Evolutionary conservation across 257 asterid genomes (phyloP).

Genomic region (Solanum rostratum): DNA sequence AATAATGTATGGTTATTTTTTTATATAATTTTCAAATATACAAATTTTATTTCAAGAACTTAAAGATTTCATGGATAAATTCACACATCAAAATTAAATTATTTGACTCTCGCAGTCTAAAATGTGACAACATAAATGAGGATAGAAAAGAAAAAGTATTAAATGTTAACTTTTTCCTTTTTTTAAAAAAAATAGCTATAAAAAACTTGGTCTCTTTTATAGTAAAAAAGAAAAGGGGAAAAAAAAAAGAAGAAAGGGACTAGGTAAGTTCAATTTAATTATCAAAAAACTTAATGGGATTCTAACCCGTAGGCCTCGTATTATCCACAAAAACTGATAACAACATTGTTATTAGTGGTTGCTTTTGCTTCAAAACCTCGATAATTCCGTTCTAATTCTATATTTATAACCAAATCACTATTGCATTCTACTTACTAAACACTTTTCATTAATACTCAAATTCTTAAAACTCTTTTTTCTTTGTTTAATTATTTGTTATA

Average conservation of each 20-base stretch:
- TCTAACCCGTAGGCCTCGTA: neutral
- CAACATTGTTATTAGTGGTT: neutral
- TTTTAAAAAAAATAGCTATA: neutral
- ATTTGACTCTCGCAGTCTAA: too few relatives aligned
- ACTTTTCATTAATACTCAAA: neutral
- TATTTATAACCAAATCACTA: neutral
- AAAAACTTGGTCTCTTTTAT: neutral
- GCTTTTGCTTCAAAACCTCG: neutral
- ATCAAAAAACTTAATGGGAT: neutral
- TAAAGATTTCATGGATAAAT: neutral
- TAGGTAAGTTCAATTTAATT: neutral
- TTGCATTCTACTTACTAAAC: neutral
- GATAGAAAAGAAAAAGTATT: neutral
- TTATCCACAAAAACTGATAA: neutral
- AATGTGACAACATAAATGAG: too few relatives aligned
- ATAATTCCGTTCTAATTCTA: neutral
- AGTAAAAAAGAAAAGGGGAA: neutral
- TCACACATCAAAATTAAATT: accelerated
- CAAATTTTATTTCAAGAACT: too few relatives aligned
- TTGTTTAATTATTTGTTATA: neutral
- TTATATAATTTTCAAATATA: too few relatives aligned
- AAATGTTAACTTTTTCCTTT: neutral
- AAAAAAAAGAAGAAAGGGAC: neutral
- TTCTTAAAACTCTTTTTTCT: neutral
- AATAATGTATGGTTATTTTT: too few relatives aligned